Percentiles rank a stretch among this genome's conserved stretches.
These are phyloP conservation scores for Heliamphora exappendiculata DNA, from an alignment of 148 eudicot genomes.

Conservation along the genomic window DNA sequence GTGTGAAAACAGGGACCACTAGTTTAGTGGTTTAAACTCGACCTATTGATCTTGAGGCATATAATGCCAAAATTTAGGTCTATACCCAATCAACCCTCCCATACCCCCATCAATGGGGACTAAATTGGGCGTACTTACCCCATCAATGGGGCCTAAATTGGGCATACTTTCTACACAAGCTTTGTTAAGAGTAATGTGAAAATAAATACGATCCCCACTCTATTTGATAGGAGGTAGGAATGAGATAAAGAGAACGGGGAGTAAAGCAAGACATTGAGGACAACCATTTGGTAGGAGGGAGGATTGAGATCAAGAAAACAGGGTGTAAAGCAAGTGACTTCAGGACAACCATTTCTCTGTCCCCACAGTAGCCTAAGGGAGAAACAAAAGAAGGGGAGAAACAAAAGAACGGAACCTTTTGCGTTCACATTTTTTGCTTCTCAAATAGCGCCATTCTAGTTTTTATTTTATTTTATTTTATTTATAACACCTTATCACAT, in stretches of 20 bases:
- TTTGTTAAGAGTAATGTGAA: neutral
- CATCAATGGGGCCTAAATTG: too few species aligned
- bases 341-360: neutral
- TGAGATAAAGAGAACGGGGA: neutral
- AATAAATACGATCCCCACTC: neutral
- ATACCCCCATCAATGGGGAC: too few species aligned
- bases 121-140: too few species aligned
- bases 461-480: too few species aligned
- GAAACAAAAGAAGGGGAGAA: neutral
- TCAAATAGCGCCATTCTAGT: neutral
- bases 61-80: too few species aligned
- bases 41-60: too few species aligned
- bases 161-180: too few species aligned
- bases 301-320: neutral
- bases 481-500: neutral
- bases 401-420: neutral
- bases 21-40: too few species aligned
- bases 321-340: neutral
- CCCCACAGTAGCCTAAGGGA: neutral
- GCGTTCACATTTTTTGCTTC: neutral
- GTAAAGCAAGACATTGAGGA: neutral
- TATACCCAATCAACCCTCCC: too few species aligned
- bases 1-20: neutral
- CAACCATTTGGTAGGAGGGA: conserved; percentile 1
- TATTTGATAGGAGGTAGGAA: neutral